Evolutionary conservation across 108 stramenopile genomes (phyloP).

Genomic region (Cyclotella sp.): DNA sequence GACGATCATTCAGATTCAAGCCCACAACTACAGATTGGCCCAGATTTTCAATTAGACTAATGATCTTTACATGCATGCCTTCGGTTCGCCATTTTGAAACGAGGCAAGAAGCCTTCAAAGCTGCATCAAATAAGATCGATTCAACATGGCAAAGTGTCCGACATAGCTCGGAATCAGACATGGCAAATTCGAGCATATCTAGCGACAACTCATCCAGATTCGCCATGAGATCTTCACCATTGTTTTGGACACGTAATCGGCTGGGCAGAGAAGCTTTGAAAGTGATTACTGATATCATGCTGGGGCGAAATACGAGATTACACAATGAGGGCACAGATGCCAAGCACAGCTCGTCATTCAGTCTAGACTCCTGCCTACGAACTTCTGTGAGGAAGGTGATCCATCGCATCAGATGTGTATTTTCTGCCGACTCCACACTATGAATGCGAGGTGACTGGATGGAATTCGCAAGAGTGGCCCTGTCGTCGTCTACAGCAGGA

Average conservation of each 20-base stretch:
- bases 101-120: slow-evolving; percentile 39
- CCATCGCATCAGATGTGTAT: slow-evolving; percentile 39
- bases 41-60: slow-evolving; percentile 23
- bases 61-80: not conserved
- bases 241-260: not conserved
- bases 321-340: not conserved
- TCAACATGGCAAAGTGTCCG: slow-evolving; percentile 21
- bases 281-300: slow-evolving; percentile 37
- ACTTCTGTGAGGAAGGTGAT: slow-evolving; percentile 41
- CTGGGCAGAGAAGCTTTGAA: not conserved
- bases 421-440: slow-evolving; percentile 5
- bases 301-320: slow-evolving; percentile 27
- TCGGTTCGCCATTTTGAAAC: slow-evolving; percentile 23
- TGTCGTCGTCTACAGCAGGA: not conserved
- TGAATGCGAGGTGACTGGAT: not conserved
- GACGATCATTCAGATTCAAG: slow-evolving; percentile 24
- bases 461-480: slow-evolving; percentile 7
- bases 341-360: slow-evolving; percentile 39
- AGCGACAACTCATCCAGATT: slow-evolving; percentile 46
- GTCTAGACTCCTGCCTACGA: slow-evolving; percentile 32
- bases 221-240: slow-evolving; percentile 30
- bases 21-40: slow-evolving; percentile 25
- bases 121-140: slow-evolving; percentile 31
- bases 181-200: slow-evolving; percentile 24
- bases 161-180: slow-evolving; percentile 29